phyloP scores from a whole-genome alignment of 1,139 yeast genomes.

The Blastobotrys petasosporus region DNA sequence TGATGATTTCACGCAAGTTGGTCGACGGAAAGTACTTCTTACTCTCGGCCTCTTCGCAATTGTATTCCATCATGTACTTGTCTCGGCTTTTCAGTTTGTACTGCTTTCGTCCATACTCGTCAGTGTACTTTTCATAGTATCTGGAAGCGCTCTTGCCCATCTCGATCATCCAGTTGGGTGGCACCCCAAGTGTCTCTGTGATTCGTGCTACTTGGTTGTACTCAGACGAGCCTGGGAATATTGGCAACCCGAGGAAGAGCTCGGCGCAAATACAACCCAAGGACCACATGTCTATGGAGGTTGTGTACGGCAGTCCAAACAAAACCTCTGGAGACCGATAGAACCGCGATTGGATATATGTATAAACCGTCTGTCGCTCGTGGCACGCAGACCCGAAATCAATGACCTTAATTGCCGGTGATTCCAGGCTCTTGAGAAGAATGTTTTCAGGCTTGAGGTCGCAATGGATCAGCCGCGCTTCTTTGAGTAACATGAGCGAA shows the following conservation, averaged over 20 bases:
- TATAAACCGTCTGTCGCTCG: constrained; percentile 80
- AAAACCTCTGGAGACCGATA: constrained; percentile 95
- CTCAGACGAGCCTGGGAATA: constrained; percentile 93
- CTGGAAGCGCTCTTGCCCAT: constrained; percentile 81
- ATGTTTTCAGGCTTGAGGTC: constrained; percentile 97
- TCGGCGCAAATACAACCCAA: constrained; percentile 96
- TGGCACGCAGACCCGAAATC: constrained; percentile 98
- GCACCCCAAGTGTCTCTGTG: constrained; percentile 74
- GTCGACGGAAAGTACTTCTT: constrained; percentile 78
- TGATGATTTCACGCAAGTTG: constrained; percentile 65
- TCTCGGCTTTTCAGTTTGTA: constrained; percentile 51
- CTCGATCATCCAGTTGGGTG: constrained; percentile 95
- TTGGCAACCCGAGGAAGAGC: constrained; percentile 83
- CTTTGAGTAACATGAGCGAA: constrained; percentile 72
- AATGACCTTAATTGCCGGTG: constrained; percentile 84
- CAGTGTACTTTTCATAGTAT: constrained; percentile 49
- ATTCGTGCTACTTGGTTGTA: constrained; percentile 84
- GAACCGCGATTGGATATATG: constrained; percentile 92
- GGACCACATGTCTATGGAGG: constrained; percentile 98
- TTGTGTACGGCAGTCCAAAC: constrained; percentile 76
- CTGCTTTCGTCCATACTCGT: constrained; percentile 34
- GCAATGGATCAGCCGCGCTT: constrained; percentile 85
- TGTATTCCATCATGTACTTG: constrained; percentile 53
- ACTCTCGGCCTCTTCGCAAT: constrained; percentile 65
- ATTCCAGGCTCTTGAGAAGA: constrained; percentile 70